Percentiles rank a stretch among this genome's conserved stretches.
These are phyloP conservation scores for Fraxinus sp. DNA, from an alignment of 305 asterid genomes.

Conservation along the genomic window DNA sequence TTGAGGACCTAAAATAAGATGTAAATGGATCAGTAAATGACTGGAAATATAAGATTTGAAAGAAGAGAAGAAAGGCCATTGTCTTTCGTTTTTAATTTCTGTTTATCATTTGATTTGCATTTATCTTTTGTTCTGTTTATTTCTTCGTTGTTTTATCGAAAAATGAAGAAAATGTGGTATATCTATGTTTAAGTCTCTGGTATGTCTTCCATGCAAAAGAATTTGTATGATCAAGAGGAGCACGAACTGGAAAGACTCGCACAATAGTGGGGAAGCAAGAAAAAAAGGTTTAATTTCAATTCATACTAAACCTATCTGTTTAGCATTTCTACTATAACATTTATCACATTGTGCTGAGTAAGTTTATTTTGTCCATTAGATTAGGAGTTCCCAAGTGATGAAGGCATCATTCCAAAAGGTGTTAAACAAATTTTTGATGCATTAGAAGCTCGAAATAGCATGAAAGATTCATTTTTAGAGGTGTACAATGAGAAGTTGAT, in stretches of 20 bases:
- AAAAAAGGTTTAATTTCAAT: conserved; percentile 59
- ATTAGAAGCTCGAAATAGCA: conserved; percentile 74
- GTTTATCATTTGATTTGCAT: background rate
- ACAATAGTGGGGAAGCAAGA: conserved; percentile 98
- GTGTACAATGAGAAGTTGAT: conserved; percentile 86
- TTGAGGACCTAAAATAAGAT: background rate
- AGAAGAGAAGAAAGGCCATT: background rate
- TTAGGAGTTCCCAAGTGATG: background rate
- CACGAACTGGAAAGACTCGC: conserved; percentile 93
- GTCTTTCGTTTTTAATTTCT: background rate
- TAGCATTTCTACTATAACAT: background rate
- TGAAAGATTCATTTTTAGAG: conserved; percentile 91
- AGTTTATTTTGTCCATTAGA: conserved; percentile 47
- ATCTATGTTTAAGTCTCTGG: conserved; percentile 70
- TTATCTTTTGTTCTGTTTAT: background rate
- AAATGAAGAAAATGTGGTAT: background rate
- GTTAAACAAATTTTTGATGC: conserved; percentile 83
- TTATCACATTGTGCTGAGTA: conserved; percentile 9
- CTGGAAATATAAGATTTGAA: background rate
- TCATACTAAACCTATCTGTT: background rate
- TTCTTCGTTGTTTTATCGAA: background rate
- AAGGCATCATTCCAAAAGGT: conserved; percentile 59
- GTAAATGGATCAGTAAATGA: background rate
- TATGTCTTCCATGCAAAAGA: conserved; percentile 83
- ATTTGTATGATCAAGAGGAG: conserved; percentile 75